Evolutionary conservation across 768 basidiomycete species (phyloP), one percentile per base, ranked within the genome.

Genomic region (Boletus speciosus): DNA sequence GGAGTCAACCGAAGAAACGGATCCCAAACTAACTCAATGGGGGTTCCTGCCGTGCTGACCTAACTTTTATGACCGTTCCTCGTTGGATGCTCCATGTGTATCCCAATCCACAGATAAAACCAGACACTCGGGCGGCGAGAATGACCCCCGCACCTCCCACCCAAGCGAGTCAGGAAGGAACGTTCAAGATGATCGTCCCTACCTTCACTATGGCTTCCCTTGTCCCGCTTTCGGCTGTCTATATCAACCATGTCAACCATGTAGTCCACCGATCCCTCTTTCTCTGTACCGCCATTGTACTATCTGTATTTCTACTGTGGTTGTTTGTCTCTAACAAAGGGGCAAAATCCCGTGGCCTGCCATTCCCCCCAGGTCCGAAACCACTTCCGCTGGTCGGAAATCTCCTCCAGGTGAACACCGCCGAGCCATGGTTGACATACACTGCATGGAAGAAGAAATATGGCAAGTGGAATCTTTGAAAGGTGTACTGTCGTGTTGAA

Each of bases 381-480:
- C 55, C 71, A 16, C 55, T 70, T 12, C 71, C 71, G 4, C 38
- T 71, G 19, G 39, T 71, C 23, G 69, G 69, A 40, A 67, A 68
- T 54, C 25, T 67, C 37, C 51, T 55, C 44, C 62, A 66, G 40
- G 31, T 73, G 35, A 65, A 71, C 38, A 53, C 57, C 2, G 31
- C 63, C 11, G 52, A 63, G n/a, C 68, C 72, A 5, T 74, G 71
- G 71, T 40, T 73, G 27, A 65, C 69, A 19, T 73, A 71, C 51
- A 60, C 72, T 12, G 51, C 62, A n/a, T 73, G 73, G 73, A 63
- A 59, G 56, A 60, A 64, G 53, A 58, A 49, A 50, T 73, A 73
- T 49, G 73, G 71, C 62, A 35, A 36, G 58, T 39, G n/a, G n/a
- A 11, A 12, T 35, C 4, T 31, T 4, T 21, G 11, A 36, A 16